Evolutionary conservation across 2,329 filamentous ascomycete genomes (phyloP), one percentile per base, ranked within the genome.

Genomic region (Didymella keratinophila): DNA sequence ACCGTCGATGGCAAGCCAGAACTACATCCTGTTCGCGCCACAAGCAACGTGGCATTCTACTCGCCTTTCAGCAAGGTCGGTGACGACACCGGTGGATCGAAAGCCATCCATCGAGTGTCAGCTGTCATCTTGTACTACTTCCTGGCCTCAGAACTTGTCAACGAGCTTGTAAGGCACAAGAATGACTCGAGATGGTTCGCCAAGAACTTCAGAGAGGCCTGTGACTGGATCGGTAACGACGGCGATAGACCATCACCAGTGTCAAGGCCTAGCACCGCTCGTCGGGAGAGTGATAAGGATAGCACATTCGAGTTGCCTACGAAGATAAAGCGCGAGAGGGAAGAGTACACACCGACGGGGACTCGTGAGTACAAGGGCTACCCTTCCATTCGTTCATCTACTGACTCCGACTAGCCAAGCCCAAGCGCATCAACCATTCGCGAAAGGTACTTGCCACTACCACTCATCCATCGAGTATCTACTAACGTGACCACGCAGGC

Each of bases 151-250:
- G 66, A 66, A 41, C 66, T 67, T 48, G 66, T 71, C 51, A 64
- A 62, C 44, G 67, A 71, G 60, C 54, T 71, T 41, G 62, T 64
- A 5, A 62, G 68, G 43, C 65, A 65, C 8, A 66, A 67, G 21
- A 60, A 64, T 25, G 68, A 70, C 53, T 69, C 69, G 3, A 64
- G 64, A 48, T 70, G 69, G 67, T 71, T 71, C 43, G 67, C 69
- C 37, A 69, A 69, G 39, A 71, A 69, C 49, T 71, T 71, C 45
- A 58, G 61, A 51, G 68, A 71, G 25, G 69, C 69, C 1, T 71
- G 69, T 53, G 58, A 60, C 32, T 71, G 69, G 69, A 60, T 71
- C 28, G 63, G 65, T 20, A 71, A 71, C 14, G 63, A 63, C 28
- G 69, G 69, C 25, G 67, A 68, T 43, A 61, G 63, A 2, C 64